phyloP scores from a whole-genome alignment of 1,284 basidiomycete species.

The Cutaneotrichosporon cavernicola region DNA sequence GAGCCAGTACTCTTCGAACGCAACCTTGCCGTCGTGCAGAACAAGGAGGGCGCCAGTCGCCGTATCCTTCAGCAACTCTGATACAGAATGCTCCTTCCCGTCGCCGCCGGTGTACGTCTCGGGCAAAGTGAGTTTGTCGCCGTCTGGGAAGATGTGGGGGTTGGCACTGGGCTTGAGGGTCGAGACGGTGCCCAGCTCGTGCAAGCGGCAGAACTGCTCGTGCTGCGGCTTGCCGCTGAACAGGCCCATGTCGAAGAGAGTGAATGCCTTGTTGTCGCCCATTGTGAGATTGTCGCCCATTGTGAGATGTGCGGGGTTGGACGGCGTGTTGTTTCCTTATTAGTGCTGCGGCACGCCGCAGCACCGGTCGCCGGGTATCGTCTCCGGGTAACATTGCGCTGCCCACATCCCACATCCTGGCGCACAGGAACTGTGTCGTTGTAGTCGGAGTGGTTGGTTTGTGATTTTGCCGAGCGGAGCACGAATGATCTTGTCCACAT shows the following conservation, averaged over 20 bases:
- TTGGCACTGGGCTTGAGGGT: neutral
- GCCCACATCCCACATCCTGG: too few species aligned
- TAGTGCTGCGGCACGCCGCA: too few species aligned
- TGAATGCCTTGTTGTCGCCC: neutral
- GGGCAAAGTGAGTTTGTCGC: neutral
- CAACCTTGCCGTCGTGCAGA: constrained; percentile 7
- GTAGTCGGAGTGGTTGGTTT: too few species aligned
- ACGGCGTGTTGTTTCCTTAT: too few species aligned
- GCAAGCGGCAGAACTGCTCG: neutral
- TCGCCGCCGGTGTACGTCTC: neutral
- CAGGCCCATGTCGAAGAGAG: constrained; percentile 1
- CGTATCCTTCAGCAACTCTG: neutral
- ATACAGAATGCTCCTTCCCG: neutral
- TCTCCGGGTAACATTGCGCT: too few species aligned
- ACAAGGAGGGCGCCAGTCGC: constrained; percentile 3
- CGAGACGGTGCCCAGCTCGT: neutral
- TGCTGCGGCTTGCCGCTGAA: constrained; percentile 8
- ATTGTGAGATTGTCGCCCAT: neutral
- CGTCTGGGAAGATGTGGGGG: neutral
- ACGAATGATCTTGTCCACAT: too few species aligned
- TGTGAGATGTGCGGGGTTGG: neutral
- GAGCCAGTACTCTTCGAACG: constrained; percentile 1
- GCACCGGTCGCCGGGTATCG: too few species aligned
- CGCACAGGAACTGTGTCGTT: too few species aligned
- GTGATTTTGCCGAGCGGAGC: too few species aligned